Conservation (phyloP, 2,329 filamentous ascomycete genomes). For the Ceratocystis destructans region DNA sequence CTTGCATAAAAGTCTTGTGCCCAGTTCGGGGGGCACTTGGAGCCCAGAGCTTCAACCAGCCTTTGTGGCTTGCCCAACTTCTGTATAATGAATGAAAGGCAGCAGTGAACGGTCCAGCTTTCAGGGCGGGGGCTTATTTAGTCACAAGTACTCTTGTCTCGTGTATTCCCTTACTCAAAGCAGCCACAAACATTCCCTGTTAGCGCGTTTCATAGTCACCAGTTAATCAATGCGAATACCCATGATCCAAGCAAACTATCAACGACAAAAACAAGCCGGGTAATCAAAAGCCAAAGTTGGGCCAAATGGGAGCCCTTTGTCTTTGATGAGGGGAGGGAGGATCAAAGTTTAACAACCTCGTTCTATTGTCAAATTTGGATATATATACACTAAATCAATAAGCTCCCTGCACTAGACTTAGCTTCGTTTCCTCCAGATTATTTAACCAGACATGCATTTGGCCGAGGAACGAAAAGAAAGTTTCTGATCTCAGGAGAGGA, state of each 20-base stretch:
- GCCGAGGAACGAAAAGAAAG: not conserved
- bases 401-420: not conserved
- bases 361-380: not conserved
- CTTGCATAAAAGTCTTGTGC: no score
- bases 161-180: not conserved
- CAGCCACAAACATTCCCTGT: not conserved
- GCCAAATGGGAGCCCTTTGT: not conserved
- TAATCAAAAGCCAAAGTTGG: not conserved
- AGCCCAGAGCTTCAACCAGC: no score
- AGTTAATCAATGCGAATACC: constrained; percentile 3
- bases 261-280: not conserved
- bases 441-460: not conserved
- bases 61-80: not conserved
- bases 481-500: not conserved
- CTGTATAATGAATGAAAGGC: not conserved
- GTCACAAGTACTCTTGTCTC: constrained; percentile 1
- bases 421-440: not conserved
- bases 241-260: not conserved
- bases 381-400: not conserved
- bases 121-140: not conserved
- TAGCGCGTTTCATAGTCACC: not conserved
- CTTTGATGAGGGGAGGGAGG: not conserved
- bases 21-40: no score
- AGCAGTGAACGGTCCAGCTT: no score
- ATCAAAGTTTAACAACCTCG: constrained; percentile 3